Percentiles rank a stretch among this genome's conserved stretches.
phyloP scores from a whole-genome alignment of 768 basidiomycete species.

The Boletus patriciae region DNA sequence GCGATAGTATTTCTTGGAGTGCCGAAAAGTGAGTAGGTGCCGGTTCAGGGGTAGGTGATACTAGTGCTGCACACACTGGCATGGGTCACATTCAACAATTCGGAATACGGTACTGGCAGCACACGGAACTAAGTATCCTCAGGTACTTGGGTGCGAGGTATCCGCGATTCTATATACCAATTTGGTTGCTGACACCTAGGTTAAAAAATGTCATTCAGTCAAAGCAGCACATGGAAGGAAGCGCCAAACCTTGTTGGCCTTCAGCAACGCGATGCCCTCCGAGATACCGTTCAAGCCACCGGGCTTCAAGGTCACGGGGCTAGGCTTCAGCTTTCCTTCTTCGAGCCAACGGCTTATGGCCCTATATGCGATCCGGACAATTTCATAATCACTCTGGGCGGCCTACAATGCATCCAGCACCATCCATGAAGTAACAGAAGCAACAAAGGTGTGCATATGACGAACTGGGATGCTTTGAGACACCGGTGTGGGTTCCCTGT shows the following conservation, averaged over 20 bases:
- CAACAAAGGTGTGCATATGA: no score
- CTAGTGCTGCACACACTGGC: no score
- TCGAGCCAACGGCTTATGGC: neutral
- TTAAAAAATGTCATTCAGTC: neutral
- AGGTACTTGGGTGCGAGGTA: neutral
- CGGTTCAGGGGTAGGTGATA: no score
- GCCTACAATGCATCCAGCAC: no score
- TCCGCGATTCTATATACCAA: neutral
- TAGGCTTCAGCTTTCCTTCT: neutral
- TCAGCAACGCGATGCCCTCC: neutral
- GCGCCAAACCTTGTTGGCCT: neutral
- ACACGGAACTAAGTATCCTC: neutral
- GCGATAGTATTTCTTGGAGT: no score
- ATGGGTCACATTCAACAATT: no score
- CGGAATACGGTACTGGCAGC: no score
- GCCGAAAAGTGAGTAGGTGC: no score
- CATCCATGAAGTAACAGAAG: no score
- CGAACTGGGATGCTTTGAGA: no score
- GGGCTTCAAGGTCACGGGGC: neutral
- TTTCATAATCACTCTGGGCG: neutral
- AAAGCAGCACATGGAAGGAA: no score
- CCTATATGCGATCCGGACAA: neutral
- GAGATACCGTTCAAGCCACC: neutral
- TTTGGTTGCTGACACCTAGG: neutral
- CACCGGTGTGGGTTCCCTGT: no score